These are phyloP conservation scores for Salpingoeca rosetta DNA, from an alignment of 78 protist genomes.

Conservation along the genomic window DNA sequence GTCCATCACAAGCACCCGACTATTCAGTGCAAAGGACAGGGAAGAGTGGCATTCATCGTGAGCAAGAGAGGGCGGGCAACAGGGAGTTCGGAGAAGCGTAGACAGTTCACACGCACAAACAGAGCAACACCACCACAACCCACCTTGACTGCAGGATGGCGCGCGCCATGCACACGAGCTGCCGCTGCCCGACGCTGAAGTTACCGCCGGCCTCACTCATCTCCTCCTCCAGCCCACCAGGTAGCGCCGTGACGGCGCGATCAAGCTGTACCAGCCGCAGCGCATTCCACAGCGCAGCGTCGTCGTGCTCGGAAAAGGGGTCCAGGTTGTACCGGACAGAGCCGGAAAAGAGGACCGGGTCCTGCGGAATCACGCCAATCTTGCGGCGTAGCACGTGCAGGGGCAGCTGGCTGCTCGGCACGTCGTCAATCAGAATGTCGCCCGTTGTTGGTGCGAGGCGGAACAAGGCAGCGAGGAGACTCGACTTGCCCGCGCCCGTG, in stretches of 20 bases:
- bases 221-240: neutral
- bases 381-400: conserved; percentile 49
- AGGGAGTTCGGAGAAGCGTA: no score
- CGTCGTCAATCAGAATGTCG: conserved; percentile 55
- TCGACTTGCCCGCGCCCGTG: conserved; percentile 88
- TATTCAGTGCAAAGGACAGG: neutral
- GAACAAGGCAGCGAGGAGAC: conserved; percentile 61
- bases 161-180: conserved; percentile 79
- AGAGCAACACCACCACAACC: neutral
- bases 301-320: conserved; percentile 55
- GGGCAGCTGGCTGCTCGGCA: conserved; percentile 19
- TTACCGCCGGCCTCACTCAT: conserved; percentile 41
- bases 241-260: neutral
- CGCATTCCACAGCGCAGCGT: conserved; percentile 48
- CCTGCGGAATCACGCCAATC: conserved; percentile 78
- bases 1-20: conserved; percentile 55
- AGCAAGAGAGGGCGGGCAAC: neutral
- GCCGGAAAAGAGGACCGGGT: conserved; percentile 67
- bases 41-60: neutral
- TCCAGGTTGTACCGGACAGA: conserved; percentile 78
- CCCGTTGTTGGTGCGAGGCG: conserved; percentile 69
- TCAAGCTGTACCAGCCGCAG: conserved; percentile 37
- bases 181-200: conserved; percentile 76
- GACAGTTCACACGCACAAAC: no score
- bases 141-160: conserved; percentile 43